A percentile compares a stretch with the other conserved stretches of the same genome.
Conservation (phyloP, 2,329 filamentous ascomycete genomes). For the Exophiala xenobiotica region DNA sequence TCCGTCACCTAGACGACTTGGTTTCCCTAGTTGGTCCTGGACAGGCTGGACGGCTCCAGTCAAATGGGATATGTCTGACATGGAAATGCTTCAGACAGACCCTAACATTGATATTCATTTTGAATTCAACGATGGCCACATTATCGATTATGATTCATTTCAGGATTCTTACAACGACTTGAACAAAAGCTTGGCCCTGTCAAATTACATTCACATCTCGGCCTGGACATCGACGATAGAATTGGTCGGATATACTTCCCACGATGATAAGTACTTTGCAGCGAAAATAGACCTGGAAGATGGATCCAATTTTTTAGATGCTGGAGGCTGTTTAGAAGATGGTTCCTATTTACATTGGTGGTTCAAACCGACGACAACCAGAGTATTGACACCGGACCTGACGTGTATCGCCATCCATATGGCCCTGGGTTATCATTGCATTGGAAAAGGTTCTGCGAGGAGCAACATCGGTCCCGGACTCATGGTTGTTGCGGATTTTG, state of each 20-base stretch:
- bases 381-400: not conserved
- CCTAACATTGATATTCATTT: not conserved
- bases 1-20: not conserved
- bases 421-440: not conserved
- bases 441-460: not conserved
- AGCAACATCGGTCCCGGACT: not conserved
- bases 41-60: not conserved
- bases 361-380: not conserved
- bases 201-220: not conserved
- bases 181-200: not conserved
- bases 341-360: not conserved
- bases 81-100: not conserved
- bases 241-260: not conserved
- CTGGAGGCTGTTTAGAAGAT: no score
- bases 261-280: not conserved
- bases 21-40: constrained; percentile 7
- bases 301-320: no score
- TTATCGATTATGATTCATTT: not conserved
- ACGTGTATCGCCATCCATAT: not conserved
- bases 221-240: not conserved
- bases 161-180: not conserved
- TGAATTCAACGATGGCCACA: not conserved
- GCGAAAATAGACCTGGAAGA: not conserved
- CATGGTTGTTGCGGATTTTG: not conserved
- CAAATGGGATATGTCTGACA: not conserved